A percentile compares a stretch with the other conserved stretches of the same genome.
These are phyloP conservation scores for Sporothrix humicola DNA, from an alignment of 2,329 filamentous ascomycete genomes.

Conservation along the genomic window DNA sequence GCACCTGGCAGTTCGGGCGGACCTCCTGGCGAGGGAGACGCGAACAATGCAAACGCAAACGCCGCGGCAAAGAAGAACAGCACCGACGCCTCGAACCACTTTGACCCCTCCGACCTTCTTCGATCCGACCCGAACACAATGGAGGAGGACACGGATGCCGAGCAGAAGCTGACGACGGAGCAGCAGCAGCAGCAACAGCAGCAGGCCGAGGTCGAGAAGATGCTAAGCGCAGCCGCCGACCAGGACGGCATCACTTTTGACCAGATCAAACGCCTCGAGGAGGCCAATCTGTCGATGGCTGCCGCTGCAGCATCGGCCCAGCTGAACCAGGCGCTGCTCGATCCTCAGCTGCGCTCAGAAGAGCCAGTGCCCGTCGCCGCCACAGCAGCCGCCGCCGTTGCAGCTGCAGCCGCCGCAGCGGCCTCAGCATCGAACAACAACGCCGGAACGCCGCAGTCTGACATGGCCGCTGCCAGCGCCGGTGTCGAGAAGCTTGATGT, in stretches of 20 bases:
- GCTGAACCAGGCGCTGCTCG: constrained; percentile 60
- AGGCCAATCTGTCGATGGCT: constrained; percentile 60
- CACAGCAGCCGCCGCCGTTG: constrained; percentile 17
- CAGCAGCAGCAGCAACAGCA: constrained; percentile 7
- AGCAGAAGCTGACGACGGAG: constrained; percentile 1
- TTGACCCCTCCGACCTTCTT: constrained; percentile 31
- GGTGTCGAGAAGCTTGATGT: constrained; percentile 20
- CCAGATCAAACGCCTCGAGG: constrained; percentile 57
- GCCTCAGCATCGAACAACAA: not conserved
- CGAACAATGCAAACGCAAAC: constrained; percentile 2
- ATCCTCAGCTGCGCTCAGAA: constrained; percentile 50
- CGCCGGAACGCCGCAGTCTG: constrained; percentile 21
- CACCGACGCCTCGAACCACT: constrained; percentile 9
- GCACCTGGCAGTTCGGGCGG: constrained; percentile 53
- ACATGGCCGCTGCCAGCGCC: constrained; percentile 32
- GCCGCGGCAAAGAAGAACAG: not conserved
- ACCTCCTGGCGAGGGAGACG: constrained; percentile 42
- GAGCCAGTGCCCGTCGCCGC: constrained; percentile 37
- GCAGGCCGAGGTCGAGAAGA: constrained; percentile 25
- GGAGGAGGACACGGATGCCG: constrained; percentile 18
- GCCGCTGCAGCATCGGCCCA: constrained; percentile 60
- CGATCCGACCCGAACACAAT: constrained; percentile 30
- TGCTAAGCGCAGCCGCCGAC: constrained; percentile 32
- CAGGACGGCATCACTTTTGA: constrained; percentile 44
- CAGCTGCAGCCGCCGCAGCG: constrained; percentile 16